phyloP scores from a whole-genome alignment of 2,329 filamentous ascomycete species.

The Aspergillus sp. region DNA sequence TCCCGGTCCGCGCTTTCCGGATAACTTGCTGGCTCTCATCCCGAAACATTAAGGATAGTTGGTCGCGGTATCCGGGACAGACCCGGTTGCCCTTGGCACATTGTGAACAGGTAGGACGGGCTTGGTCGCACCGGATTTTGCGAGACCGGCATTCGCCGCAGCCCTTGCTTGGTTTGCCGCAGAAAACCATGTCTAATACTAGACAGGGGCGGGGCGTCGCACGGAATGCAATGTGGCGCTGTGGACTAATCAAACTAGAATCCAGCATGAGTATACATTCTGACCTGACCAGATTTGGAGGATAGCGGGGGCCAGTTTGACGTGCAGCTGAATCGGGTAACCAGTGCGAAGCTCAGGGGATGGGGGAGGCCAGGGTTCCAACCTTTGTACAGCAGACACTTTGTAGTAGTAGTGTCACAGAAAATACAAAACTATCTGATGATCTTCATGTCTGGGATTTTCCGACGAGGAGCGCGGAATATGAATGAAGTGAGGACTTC shows the following conservation, averaged over 20 bases:
- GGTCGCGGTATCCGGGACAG: slow-evolving; percentile 66
- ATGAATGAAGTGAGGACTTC: neutral
- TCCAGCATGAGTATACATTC: neutral
- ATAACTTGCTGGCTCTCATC: slow-evolving; percentile 66
- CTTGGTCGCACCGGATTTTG: slow-evolving; percentile 60
- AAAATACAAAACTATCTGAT: neutral
- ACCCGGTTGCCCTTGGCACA: slow-evolving; percentile 61
- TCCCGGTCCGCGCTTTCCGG: slow-evolving; percentile 55
- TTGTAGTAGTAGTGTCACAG: neutral
- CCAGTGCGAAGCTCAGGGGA: slow-evolving; percentile 17
- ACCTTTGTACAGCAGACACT: slow-evolving; percentile 1
- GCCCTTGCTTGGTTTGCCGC: slow-evolving; percentile 48
- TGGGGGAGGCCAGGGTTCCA: neutral
- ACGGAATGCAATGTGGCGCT: slow-evolving; percentile 2
- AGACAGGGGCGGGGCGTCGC: slow-evolving; percentile 13
- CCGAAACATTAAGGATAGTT: slow-evolving; percentile 65
- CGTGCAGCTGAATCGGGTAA: slow-evolving; percentile 17
- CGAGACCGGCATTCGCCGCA: slow-evolving; percentile 46
- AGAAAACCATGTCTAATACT: slow-evolving; percentile 44
- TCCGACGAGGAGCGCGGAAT: neutral
- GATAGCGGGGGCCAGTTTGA: neutral
- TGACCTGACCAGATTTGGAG: neutral
- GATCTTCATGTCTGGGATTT: neutral
- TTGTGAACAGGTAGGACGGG: slow-evolving; percentile 62
- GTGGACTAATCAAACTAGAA: neutral